Evolutionary conservation across 495 filamentous ascomycete species (phyloP).

Genomic region (Entonaema liquescens): DNA sequence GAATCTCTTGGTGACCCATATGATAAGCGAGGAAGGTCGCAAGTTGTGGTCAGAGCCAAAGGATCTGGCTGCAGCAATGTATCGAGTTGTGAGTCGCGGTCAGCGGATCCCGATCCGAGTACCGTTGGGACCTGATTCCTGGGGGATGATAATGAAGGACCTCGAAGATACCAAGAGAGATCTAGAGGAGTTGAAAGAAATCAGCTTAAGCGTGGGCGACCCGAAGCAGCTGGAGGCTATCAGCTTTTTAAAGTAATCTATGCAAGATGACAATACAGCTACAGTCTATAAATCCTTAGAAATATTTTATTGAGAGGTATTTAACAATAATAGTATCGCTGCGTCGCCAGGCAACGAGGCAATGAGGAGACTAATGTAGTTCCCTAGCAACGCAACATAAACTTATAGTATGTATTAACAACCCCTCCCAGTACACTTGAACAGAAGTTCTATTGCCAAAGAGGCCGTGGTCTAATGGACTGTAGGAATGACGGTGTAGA

Average conservation of each 20-base stretch:
- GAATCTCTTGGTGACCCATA: constrained; percentile 48
- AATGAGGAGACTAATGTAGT: background rate
- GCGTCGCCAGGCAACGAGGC: background rate
- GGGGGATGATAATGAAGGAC: constrained; percentile 48
- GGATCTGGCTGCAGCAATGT: constrained; percentile 51
- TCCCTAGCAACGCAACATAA: background rate
- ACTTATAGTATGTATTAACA: background rate
- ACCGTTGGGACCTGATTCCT: constrained; percentile 56
- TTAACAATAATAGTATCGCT: background rate
- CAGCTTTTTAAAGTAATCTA: constrained; percentile 33
- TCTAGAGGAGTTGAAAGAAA: constrained; percentile 49
- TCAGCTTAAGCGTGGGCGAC: constrained; percentile 47
- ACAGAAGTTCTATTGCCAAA: background rate
- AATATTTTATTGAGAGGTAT: no score
- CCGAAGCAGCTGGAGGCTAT: constrained; percentile 40
- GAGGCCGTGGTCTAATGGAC: background rate
- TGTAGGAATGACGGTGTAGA: background rate
- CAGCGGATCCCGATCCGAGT: constrained; percentile 54
- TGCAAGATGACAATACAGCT: no score
- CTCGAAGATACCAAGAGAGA: constrained; percentile 28
- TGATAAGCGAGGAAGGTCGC: constrained; percentile 43
- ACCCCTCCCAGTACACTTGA: background rate
- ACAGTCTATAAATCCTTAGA: no score
- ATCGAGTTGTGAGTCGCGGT: constrained; percentile 46
- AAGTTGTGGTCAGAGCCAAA: constrained; percentile 49